Conservation (phyloP, 164 flowering plant species). For the Cinnamomum chago region DNA sequence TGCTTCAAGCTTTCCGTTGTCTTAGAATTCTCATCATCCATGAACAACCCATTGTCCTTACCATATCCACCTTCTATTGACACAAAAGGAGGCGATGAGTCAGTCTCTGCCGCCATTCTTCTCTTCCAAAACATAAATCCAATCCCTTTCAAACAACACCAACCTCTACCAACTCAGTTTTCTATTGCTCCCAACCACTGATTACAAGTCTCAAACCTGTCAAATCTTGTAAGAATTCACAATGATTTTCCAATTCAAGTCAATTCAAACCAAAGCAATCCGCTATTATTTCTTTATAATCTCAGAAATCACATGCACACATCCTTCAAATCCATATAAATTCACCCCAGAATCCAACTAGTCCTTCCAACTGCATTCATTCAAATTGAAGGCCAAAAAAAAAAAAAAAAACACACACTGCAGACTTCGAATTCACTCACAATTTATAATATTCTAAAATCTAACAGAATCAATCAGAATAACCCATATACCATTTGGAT, state of each 20-base stretch:
- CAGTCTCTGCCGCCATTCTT: constrained; percentile 38
- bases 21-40: constrained; percentile 35
- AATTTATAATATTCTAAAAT: too few species aligned
- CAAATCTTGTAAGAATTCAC: neutral
- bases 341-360: neutral
- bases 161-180: neutral
- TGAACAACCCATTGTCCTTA: constrained; percentile 19
- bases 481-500: neutral
- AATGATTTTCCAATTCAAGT: neutral
- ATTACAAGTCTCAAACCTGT: neutral
- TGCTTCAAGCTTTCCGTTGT: constrained; percentile 30
- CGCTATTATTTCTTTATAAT: neutral
- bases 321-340: neutral
- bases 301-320: neutral
- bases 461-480: neutral
- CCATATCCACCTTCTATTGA: constrained; percentile 24
- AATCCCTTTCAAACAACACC: constrained; percentile 6
- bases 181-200: neutral
- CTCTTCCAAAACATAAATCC: constrained; percentile 20
- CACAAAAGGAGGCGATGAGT: constrained; percentile 24
- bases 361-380: neutral
- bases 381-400: neutral
- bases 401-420: neutral
- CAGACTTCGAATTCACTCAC: neutral
- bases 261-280: neutral